Conservation (phyloP, 306 rosid species). For the Oxytropis ochrocephala region DNA sequence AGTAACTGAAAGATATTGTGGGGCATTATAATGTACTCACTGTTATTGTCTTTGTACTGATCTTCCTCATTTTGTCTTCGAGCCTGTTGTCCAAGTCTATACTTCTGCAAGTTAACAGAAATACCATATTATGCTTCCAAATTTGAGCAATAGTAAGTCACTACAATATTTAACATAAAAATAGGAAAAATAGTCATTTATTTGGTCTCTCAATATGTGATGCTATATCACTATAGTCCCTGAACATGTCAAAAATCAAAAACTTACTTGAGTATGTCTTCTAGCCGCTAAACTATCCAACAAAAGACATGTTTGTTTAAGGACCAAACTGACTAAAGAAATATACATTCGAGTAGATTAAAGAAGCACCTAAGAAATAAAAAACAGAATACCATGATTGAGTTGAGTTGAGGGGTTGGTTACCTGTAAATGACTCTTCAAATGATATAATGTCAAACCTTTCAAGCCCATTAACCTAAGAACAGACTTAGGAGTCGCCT, state of each 20-base stretch:
- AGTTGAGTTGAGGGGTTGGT: background rate
- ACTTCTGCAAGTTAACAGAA: conserved; percentile 51
- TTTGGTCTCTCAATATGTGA: too few relatives aligned
- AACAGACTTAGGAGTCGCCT: conserved; percentile 93
- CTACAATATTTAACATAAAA: background rate
- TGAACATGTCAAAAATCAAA: too few relatives aligned
- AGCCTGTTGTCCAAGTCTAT: conserved; percentile 78
- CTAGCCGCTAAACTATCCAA: too few relatives aligned
- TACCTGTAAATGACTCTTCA: conserved; percentile 99
- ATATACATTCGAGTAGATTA: too few relatives aligned
- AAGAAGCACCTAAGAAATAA: too few relatives aligned
- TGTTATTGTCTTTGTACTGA: conserved; percentile 43
- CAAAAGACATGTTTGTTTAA: too few relatives aligned
- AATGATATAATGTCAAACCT: conserved; percentile 90
- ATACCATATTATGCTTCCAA: background rate
- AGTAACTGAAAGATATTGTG: background rate
- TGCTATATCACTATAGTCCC: too few relatives aligned
- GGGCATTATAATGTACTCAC: conserved; percentile 27
- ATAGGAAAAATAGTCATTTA: background rate
- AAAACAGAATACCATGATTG: too few relatives aligned
- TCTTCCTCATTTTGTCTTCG: conserved; percentile 50
- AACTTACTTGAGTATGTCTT: too few relatives aligned
- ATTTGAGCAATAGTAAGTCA: background rate
- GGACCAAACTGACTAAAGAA: too few relatives aligned
- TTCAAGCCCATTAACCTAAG: conserved; percentile 87